Evolutionary conservation across 2,329 filamentous ascomycete species (phyloP).

Genomic region (Trichoderma sp.): DNA sequence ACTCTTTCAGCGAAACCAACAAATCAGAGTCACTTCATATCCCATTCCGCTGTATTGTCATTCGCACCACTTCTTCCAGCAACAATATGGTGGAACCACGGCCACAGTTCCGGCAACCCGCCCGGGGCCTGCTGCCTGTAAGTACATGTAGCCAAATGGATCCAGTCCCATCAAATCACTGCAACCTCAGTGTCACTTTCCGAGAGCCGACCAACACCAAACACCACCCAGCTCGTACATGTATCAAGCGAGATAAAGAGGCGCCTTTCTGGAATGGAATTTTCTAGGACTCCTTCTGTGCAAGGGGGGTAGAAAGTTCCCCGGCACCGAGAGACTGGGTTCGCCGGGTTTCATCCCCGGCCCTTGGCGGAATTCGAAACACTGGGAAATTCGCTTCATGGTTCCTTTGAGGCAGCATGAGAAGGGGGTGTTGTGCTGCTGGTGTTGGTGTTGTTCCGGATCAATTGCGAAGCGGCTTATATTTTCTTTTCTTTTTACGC

Average conservation of each 20-base stretch:
- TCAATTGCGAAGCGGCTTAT: no score
- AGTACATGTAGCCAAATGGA: no score
- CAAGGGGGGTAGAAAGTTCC: neutral
- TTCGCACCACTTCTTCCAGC: no score
- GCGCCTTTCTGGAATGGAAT: neutral
- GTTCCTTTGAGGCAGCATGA: neutral
- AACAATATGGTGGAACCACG: neutral
- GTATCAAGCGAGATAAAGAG: constrained; percentile 17
- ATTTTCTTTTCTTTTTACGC: no score
- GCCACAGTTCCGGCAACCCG: constrained; percentile 19
- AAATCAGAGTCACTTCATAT: no score
- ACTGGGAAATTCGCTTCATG: constrained; percentile 18
- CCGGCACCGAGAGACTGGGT: constrained; percentile 17
- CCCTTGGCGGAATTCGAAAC: constrained; percentile 25
- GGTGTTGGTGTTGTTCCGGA: neutral
- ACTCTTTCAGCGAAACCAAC: neutral
- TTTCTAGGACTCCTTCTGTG: neutral
- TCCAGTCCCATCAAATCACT: neutral
- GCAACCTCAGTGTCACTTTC: constrained; percentile 2
- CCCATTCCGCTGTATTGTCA: no score
- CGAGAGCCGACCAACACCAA: constrained; percentile 5
- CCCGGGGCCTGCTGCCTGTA: neutral
- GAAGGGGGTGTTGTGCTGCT: neutral
- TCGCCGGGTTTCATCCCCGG: neutral
- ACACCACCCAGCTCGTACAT: constrained; percentile 9